These are phyloP conservation scores for Colletotrichum sublineola DNA, from an alignment of 2,329 filamentous ascomycete genomes.

Conservation along the genomic window DNA sequence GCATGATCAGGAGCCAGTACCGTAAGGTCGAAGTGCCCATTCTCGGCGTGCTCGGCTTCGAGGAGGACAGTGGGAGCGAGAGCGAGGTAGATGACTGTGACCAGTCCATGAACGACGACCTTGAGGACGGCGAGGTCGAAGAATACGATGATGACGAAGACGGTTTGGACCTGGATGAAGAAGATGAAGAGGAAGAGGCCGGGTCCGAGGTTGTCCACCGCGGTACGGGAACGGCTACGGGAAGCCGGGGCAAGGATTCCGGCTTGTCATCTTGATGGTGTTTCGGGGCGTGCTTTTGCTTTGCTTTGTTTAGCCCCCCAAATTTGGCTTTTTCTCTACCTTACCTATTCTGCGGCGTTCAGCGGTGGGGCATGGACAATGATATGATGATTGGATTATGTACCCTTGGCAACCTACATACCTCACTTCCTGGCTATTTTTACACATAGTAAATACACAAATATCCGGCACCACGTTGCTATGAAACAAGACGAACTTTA, in stretches of 20 bases:
- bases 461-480: conserved; percentile 20
- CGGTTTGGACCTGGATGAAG: conserved; percentile 42
- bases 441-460: neutral
- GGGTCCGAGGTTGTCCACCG: conserved; percentile 38
- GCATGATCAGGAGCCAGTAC: conserved; percentile 63
- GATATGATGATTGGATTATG: conserved; percentile 37
- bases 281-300: neutral
- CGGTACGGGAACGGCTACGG: conserved; percentile 41
- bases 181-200: conserved; percentile 40
- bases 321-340: neutral
- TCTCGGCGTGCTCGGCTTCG: conserved; percentile 59
- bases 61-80: conserved; percentile 57
- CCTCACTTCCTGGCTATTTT: conserved; percentile 27
- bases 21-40: conserved; percentile 61
- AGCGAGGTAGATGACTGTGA: conserved; percentile 45
- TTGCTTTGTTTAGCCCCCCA: neutral
- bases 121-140: conserved; percentile 47
- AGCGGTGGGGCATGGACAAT: conserved; percentile 28
- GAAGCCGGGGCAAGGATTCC: conserved; percentile 37
- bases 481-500: conserved; percentile 29
- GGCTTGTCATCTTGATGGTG: conserved; percentile 41
- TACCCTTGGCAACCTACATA: conserved; percentile 35
- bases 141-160: conserved; percentile 46
- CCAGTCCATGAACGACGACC: conserved; percentile 47
- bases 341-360: conserved; percentile 20